phyloP scores from a whole-genome alignment of 2,329 filamentous ascomycete species.

The Teratosphaeria viscida region DNA sequence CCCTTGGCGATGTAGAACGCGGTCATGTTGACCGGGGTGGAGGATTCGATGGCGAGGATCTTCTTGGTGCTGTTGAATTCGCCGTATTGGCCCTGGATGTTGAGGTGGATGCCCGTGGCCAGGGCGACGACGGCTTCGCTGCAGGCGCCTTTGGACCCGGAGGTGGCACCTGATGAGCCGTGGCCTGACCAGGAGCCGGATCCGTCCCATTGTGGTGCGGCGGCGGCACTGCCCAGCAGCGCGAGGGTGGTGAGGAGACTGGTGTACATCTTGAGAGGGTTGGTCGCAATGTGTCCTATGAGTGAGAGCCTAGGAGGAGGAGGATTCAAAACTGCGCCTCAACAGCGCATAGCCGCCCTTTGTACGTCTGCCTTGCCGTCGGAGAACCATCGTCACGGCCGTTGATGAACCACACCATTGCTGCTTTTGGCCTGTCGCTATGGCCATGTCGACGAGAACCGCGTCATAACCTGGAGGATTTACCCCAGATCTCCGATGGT shows the following conservation, averaged over 20 bases:
- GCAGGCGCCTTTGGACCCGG: background rate
- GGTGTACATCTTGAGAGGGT: background rate
- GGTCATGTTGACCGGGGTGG: slow-evolving; percentile 1
- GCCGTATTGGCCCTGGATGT: slow-evolving; percentile 14
- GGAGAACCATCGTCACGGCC: background rate
- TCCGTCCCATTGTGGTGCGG: background rate
- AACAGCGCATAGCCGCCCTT: background rate
- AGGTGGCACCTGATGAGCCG: background rate
- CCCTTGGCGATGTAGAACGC: slow-evolving; percentile 12
- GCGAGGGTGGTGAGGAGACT: background rate
- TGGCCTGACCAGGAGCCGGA: background rate
- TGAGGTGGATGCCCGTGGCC: slow-evolving; percentile 16
- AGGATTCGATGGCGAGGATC: slow-evolving; percentile 8
- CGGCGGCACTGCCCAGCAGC: background rate
- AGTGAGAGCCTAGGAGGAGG: background rate
- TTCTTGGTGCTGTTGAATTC: slow-evolving; percentile 14
- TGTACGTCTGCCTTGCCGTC: background rate
- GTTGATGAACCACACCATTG: background rate
- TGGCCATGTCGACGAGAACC: background rate
- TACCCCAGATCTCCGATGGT: background rate
- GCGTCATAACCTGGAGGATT: background rate
- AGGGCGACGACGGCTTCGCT: slow-evolving; percentile 7
- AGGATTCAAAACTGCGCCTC: background rate
- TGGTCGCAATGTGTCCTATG: background rate
- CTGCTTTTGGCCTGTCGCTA: background rate